These are phyloP conservation scores for Straminergon stramineum DNA, from an alignment of 225 moss, liverwort and hornwort species.

Conservation along the genomic window DNA sequence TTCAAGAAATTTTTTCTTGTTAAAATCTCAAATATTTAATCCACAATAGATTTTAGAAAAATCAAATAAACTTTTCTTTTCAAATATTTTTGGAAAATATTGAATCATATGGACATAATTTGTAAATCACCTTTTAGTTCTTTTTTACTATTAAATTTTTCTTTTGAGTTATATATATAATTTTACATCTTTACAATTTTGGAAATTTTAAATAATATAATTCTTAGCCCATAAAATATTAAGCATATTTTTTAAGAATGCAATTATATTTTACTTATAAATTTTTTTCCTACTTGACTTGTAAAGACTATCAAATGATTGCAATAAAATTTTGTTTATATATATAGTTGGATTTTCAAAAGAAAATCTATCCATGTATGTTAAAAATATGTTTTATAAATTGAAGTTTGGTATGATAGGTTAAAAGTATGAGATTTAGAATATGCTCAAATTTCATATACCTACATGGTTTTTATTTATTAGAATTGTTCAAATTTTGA, in stretches of 20 bases:
- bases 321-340: not conserved
- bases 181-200: not conserved
- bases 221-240: not conserved
- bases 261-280: not conserved
- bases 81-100: too few species aligned
- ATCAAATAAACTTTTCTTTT: too few species aligned
- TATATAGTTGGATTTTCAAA: not conserved
- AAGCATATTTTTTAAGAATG: not conserved
- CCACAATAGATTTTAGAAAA: not conserved
- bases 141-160: not conserved
- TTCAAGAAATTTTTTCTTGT: not conserved
- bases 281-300: not conserved
- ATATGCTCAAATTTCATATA: not conserved
- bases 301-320: not conserved
- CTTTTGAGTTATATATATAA: not conserved
- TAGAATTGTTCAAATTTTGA: not conserved
- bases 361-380: not conserved
- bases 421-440: not conserved
- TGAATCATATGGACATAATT: not conserved
- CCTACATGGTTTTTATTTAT: not conserved
- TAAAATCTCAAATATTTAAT: not conserved
- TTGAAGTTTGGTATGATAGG: not conserved
- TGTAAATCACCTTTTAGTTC: not conserved
- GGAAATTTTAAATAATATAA: not conserved
- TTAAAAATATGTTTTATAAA: not conserved